Evolutionary conservation across 306 rosid genomes (phyloP), one percentile per base, ranked within the genome.

Genomic region (Gynostemma pentaphyllum): DNA sequence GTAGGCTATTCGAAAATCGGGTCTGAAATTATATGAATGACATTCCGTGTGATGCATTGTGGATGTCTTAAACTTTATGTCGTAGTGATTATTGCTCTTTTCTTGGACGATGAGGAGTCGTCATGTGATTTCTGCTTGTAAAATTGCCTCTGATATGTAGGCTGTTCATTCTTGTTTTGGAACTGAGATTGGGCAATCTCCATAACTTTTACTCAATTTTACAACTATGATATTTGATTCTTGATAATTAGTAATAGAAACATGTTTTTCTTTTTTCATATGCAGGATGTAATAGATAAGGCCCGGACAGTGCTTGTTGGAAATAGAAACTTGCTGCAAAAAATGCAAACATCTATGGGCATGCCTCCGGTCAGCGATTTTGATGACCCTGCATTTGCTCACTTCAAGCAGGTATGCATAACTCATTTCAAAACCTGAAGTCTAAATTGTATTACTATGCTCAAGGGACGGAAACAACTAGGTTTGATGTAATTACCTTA

Each of bases 201-300:
- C 3, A 34, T 36, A 34, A 27, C n/a, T 19, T 32, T 5, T 30
- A 27, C 62, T 30, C n/a, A 55, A n/a, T 56, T 34, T 4, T 32
- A 29, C 28, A 19, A 57, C 18, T 28, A 34, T 36, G 18, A 34
- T 21, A 18, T 36, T 16, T 29, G 39, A 45, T 57, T 39, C 13
- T 39, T 39, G 44, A 39, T 39, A 39, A 39, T 39, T 39, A 39
- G 3, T 14, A 39, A 11, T 37, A 39, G 44, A 14, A 39, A 39
- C 13, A 8, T 14, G 51, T 45, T 45, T 12, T 6, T 4, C n/a
- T 45, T n/a, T 29, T 54, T 67, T 66, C 24, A 24, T 63, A 57
- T 76, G 70, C 75, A 91, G 97, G 96, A 87, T 76, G 80, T 87
- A 82, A 83, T 91, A 54, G 97, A 91, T 72, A 74, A 83, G 73